Conservation (phyloP, 75 land plant genomes). For the Pinus taeda region DNA sequence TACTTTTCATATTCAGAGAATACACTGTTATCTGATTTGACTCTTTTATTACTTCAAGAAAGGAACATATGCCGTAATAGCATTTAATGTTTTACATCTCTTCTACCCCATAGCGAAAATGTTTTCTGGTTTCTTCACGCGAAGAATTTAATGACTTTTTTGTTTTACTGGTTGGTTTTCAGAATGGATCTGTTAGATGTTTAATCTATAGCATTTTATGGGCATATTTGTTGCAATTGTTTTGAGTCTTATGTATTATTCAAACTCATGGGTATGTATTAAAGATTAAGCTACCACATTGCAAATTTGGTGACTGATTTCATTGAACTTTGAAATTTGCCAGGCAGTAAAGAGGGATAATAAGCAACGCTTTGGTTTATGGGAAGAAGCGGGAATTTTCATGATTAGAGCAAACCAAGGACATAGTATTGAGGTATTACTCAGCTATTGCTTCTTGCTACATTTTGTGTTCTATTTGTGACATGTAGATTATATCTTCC, state of each 20-base stretch:
- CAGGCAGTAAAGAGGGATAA: constrained; percentile 87
- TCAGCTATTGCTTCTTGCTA: not conserved
- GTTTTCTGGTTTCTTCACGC: not conserved
- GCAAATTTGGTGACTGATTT: not conserved
- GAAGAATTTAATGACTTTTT: no score
- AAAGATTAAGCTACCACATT: not conserved
- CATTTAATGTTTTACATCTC: not conserved
- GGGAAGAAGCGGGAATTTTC: constrained; percentile 73
- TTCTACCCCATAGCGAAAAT: not conserved
- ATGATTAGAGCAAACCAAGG: constrained; percentile 95
- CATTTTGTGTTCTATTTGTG: not conserved
- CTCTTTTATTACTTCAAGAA: not conserved
- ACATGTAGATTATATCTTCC: not conserved
- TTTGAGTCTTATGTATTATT: no score
- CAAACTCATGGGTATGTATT: not conserved
- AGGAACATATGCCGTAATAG: not conserved
- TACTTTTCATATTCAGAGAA: not conserved
- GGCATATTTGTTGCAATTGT: not conserved
- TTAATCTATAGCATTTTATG: not conserved
- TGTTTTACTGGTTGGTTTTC: not conserved
- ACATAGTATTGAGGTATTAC: constrained; percentile 60
- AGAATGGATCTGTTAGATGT: not conserved
- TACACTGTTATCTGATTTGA: not conserved
- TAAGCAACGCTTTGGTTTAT: constrained; percentile 79
- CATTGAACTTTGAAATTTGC: not conserved